phyloP scores from a whole-genome alignment of 768 basidiomycete genomes.

The Pleurotus djamor region DNA sequence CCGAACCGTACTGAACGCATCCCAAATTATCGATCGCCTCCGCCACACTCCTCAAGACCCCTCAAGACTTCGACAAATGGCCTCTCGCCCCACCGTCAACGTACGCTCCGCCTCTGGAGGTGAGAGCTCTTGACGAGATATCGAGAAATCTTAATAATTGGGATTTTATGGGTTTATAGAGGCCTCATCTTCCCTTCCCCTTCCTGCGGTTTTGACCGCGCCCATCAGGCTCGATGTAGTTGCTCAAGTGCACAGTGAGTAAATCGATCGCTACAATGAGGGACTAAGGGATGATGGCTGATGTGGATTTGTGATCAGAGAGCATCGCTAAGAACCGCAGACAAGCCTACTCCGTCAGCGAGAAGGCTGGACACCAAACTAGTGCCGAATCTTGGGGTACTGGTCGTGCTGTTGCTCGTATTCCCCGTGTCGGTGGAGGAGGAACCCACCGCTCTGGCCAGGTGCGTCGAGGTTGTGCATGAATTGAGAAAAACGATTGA shows the following conservation, averaged over 20 bases:
- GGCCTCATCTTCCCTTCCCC: conserved; percentile 84
- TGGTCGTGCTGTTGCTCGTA: conserved; percentile 99
- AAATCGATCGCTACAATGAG: conserved; percentile 3
- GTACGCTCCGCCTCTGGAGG: conserved; percentile 78
- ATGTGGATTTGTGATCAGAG: conserved; percentile 48
- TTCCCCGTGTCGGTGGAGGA: conserved; percentile 98
- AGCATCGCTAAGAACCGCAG: conserved; percentile 98
- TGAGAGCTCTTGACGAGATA: conserved; percentile 24
- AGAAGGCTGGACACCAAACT: conserved; percentile 99
- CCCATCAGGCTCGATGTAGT: conserved; percentile 99
- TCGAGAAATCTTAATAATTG: conserved; percentile 7
- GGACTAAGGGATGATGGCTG: background rate
- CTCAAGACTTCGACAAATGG: conserved; percentile 57
- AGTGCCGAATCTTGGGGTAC: conserved; percentile 99
- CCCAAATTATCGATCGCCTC: conserved; percentile 4
- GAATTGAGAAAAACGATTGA: background rate
- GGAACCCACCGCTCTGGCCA: conserved; percentile 99
- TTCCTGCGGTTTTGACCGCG: conserved; percentile 95
- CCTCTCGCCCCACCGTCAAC: conserved; percentile 90
- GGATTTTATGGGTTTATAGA: conserved; percentile 40
- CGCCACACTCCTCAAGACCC: conserved; percentile 41
- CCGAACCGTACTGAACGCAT: conserved; percentile 1
- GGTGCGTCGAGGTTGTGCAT: conserved; percentile 38
- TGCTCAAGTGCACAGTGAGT: conserved; percentile 97
- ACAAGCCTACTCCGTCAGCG: conserved; percentile 94